Evolutionary conservation across 2,329 filamentous ascomycete species (phyloP).

Genomic region (Colletotrichum spaethianum): DNA sequence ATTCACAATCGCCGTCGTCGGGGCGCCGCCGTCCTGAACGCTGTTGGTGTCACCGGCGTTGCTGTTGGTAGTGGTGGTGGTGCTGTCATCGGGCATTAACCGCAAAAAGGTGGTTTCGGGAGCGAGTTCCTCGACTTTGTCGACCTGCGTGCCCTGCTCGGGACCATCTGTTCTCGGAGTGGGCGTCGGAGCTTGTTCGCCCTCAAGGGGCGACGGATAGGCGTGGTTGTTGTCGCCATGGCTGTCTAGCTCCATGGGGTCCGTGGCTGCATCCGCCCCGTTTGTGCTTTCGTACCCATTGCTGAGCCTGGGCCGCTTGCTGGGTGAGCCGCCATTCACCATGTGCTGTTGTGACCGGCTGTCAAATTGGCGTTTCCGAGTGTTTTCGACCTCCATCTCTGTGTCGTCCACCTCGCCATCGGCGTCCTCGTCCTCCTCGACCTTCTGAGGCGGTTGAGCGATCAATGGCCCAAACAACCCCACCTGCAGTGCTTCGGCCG

Average conservation of each 20-base stretch:
- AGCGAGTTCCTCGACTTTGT: conserved; percentile 73
- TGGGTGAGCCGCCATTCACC: conserved; percentile 67
- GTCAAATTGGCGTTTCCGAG: conserved; percentile 66
- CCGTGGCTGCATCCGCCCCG: conserved; percentile 60
- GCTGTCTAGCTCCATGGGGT: conserved; percentile 73
- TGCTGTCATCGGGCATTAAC: conserved; percentile 60
- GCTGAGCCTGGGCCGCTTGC: conserved; percentile 72
- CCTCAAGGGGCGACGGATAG: conserved; percentile 75
- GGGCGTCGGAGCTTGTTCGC: conserved; percentile 68
- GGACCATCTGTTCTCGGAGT: conserved; percentile 71
- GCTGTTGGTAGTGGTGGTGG: neutral
- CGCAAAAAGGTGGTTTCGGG: conserved; percentile 73
- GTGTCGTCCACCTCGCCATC: conserved; percentile 55
- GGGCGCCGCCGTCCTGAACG: conserved; percentile 50
- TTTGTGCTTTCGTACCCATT: conserved; percentile 71
- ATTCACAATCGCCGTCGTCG: conserved; percentile 52
- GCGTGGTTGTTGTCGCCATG: conserved; percentile 69
- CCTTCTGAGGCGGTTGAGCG: conserved; percentile 59
- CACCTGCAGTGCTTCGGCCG: conserved; percentile 61
- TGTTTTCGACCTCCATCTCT: conserved; percentile 58
- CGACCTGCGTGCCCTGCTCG: conserved; percentile 75
- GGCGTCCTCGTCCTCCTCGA: conserved; percentile 53
- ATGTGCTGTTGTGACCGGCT: conserved; percentile 59
- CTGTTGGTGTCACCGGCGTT: conserved; percentile 9
- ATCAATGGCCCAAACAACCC: conserved; percentile 72